Evolutionary conservation across 345 rosid genomes (phyloP).

Genomic region (Salix purpurea): DNA sequence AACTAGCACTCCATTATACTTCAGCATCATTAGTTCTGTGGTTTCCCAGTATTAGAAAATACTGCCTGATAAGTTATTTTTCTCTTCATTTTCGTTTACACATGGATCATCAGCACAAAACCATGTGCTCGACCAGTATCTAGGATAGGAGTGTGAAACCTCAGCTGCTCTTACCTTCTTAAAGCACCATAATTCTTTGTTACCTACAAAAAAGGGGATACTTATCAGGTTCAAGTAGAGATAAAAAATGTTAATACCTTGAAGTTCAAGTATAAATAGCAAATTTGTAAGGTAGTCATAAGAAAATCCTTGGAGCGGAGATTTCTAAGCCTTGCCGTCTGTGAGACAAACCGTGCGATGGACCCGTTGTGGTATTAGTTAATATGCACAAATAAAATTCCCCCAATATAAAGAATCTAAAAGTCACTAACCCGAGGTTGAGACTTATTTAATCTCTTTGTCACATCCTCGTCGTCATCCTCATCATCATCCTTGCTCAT

Average conservation of each 20-base stretch:
- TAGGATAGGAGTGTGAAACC: not conserved
- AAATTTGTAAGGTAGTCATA: not conserved
- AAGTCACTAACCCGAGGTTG: constrained; percentile 62
- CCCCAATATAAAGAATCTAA: not conserved
- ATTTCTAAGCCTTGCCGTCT: not conserved
- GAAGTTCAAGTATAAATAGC: not conserved
- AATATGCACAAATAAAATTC: no score
- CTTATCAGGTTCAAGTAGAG: not conserved
- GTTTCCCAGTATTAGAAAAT: no score
- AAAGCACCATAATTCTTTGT: constrained; percentile 88
- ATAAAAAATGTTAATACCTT: not conserved
- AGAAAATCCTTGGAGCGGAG: not conserved
- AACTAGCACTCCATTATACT: no score
- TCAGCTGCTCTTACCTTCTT: constrained; percentile 32
- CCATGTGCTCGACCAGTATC: not conserved
- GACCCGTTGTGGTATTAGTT: no score
- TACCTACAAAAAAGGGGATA: constrained; percentile 37
- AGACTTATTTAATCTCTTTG: constrained; percentile 51
- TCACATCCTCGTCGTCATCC: constrained; percentile 45
- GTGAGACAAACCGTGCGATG: not conserved
- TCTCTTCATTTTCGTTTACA: no score
- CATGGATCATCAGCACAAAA: not conserved
- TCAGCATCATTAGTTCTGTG: no score
- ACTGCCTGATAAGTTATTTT: not conserved
- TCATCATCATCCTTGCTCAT: constrained; percentile 65